Evolutionary conservation across 202 grass and related monocot genomes (phyloP), one percentile per base, ranked within the genome.

Genomic region (Saccharum hybrid): DNA sequence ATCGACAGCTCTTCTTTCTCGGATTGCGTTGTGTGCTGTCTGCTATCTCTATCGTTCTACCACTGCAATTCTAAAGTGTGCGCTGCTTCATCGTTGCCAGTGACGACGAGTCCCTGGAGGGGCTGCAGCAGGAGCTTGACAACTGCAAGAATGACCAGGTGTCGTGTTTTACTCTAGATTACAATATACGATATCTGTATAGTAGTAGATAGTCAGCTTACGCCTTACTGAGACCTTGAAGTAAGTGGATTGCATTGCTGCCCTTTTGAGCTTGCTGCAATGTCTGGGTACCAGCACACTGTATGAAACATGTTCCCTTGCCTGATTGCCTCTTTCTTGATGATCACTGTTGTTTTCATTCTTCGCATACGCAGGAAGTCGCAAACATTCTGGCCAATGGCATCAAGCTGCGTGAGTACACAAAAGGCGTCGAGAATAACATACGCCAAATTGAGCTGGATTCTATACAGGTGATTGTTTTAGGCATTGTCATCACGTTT

Each of bases 361-460:
- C 23, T 84, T 40, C 60, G 5, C 57, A 45, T 71, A 7, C 7
- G 71, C 76, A 99, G 96, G 96, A 94, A 84, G 89, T 99, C 0
- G 83, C 91, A 75, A 99, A 99, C 78, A 99, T 99, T 74, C 89
- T 99, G 41, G 89, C 96, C 10, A 92, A 96, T 39, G 96, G 96
- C 86, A 90, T 94, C 68, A 99, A 96, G 51, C 89, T 99, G 46
- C 88, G 93, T 2, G 96, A 99, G 71, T 96, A 99, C 89, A 96
- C 96, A 66, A 99, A 99, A 86, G 96, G 96, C 0, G 93, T 96
- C 2, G 96, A 99, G 85, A 96, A 99, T 69, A 94, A 87, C 89
- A 92, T 99, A 72, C 87, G 91, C 14, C 89, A 92, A 89, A 66
- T 96, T 21, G 96, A 99, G 92, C 81, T 99, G 41, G 93, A 99